Evolutionary conservation across 805 yeast species (phyloP).

Genomic region (Candida jianshihensis): DNA sequence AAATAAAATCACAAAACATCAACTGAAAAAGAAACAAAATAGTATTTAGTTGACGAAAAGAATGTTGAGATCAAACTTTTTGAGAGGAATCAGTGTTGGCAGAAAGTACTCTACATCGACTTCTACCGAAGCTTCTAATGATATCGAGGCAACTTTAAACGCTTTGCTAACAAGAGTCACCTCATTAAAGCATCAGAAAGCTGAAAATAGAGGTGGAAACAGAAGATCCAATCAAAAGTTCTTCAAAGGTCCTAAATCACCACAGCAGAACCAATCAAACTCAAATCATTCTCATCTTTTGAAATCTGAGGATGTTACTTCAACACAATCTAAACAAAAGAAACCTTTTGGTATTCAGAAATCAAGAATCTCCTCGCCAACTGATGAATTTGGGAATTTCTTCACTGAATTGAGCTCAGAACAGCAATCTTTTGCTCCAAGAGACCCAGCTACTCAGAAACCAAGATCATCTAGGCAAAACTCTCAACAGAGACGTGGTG

Average conservation of each 20-base stretch:
- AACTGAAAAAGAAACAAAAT: too few relatives aligned
- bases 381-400: background rate
- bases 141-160: background rate
- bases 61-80: background rate
- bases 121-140: background rate
- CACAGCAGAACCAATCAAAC: background rate
- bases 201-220: background rate
- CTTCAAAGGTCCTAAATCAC: background rate
- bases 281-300: background rate
- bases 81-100: background rate
- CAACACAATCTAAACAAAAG: background rate
- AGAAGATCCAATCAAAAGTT: background rate
- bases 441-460: background rate
- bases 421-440: background rate
- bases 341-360: background rate
- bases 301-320: too few relatives aligned
- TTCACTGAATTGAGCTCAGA: background rate
- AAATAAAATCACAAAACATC: too few relatives aligned
- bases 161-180: background rate
- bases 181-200: too few relatives aligned
- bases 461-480: too few relatives aligned
- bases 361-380: background rate
- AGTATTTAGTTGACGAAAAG: background rate
- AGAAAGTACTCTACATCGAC: background rate
- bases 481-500: too few relatives aligned